Base-by-base conservation (phyloP, 257 asterid species). In the Fraxinus cuspidata region DNA sequence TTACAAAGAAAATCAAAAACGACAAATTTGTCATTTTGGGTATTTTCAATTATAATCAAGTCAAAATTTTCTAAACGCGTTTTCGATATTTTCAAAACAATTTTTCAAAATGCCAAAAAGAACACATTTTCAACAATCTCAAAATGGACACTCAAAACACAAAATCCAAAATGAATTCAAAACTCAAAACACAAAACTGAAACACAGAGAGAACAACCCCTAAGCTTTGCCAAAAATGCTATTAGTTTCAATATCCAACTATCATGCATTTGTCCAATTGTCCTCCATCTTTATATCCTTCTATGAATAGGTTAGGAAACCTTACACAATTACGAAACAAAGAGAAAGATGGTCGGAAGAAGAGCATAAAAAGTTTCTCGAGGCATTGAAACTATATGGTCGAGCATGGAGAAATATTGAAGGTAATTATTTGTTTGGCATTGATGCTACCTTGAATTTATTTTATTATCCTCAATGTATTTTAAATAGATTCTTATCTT, bases 281-380 rank as follows among this genome's bases (percentile, higher is more conserved):
- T 3, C 23, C 77, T 66, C 71, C 51, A 32, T 56, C 4, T 58
- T 27, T 68, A 44, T 47, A 47, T 47, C 56, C 56, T 75, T 73
- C 72, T 9, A 80, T 40, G 44, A 44, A 56, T 81, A 94, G 98
- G 90, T 78, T 60, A 87, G 99, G 81, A 94, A 94, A 83, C 93
- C 97, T 0, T 94, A 94, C 84, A 94, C 99, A 16, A 91, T 92
- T 42, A 87, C 97, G 7, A 94, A 94, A 83, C 99, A 94, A 85
- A 88, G 99, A 81, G 99, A 94, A 68, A 88, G 95, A 85, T 94
- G 99, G 99, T 87, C 97, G 0, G 97, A 94, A 58, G 99, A 91
- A 77, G 99, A 94, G 85, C 99, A 94, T 72, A 89, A 81, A 13
- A 92, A 89, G 73, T 94, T 94, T 78, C 88, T 94, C 4, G 97